A percentile compares a stretch with the other conserved stretches of the same genome.
phyloP scores from a whole-genome alignment of 2,329 filamentous ascomycete species.

The Ustulina deusta region DNA sequence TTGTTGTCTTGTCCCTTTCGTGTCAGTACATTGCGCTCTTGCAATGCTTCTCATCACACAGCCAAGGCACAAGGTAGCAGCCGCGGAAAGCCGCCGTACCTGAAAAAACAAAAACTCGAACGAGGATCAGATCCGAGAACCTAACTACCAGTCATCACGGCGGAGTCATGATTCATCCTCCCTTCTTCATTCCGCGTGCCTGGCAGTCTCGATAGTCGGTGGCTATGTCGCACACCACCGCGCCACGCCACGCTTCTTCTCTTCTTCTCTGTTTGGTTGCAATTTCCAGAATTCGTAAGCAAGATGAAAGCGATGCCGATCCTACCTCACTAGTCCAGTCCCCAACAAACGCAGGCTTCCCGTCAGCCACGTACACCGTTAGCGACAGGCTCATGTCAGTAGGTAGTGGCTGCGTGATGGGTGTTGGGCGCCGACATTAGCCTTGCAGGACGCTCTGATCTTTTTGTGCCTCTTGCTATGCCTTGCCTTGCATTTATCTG shows the following conservation, averaged over 20 bases:
- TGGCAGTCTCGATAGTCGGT: constrained; percentile 23
- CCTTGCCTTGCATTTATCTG: constrained; percentile 3
- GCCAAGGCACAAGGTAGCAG: not conserved
- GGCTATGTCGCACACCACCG: constrained; percentile 29
- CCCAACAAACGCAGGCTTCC: constrained; percentile 11
- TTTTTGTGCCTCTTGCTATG: constrained; percentile 24
- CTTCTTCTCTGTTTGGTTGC: constrained; percentile 1
- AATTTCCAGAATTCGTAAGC: not conserved
- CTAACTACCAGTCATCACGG: not conserved
- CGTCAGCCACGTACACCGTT: constrained; percentile 5
- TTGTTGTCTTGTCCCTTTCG: not conserved
- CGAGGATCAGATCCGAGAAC: not conserved
- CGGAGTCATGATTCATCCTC: constrained; percentile 17
- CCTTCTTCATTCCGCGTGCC: constrained; percentile 2
- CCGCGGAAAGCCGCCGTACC: not conserved
- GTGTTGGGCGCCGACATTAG: constrained; percentile 22
- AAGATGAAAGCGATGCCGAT: not conserved
- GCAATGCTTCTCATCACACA: constrained; percentile 5
- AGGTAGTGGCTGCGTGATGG: not conserved
- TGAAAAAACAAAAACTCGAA: not conserved
- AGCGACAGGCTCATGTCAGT: not conserved
- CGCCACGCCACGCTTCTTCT: constrained; percentile 1
- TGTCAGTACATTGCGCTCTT: too few species aligned
- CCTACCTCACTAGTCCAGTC: not conserved
- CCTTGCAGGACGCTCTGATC: constrained; percentile 32